phyloP scores from a whole-genome alignment of 2,329 filamentous ascomycete species.

The Akanthomyces muscarius region DNA sequence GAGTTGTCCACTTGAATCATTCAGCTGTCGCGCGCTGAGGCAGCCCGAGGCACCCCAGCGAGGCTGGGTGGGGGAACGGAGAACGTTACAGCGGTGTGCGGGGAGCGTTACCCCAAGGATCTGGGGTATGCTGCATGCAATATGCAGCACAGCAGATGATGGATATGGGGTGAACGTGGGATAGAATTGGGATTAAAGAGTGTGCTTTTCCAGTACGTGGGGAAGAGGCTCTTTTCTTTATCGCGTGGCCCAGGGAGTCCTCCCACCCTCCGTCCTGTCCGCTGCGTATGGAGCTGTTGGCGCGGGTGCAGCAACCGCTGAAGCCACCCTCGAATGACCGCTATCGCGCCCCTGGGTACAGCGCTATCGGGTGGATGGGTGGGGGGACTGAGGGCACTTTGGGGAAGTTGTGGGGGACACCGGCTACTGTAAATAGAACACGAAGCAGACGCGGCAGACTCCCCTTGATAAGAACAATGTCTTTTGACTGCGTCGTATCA shows the following conservation, averaged over 20 bases:
- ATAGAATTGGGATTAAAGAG: neutral
- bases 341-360: neutral
- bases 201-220: neutral
- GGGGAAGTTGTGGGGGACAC: neutral
- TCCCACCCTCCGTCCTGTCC: neutral
- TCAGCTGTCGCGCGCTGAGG: neutral
- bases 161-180: neutral
- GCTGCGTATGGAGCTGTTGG: neutral
- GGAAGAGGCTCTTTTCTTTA: neutral
- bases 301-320: neutral
- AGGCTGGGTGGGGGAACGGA: slow-evolving; percentile 5
- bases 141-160: neutral
- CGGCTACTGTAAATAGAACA: neutral
- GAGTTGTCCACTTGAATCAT: neutral
- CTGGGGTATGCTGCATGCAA: neutral
- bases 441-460: neutral
- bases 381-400: neutral
- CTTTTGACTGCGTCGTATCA: no score
- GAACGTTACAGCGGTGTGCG: slow-evolving; percentile 11
- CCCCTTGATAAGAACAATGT: no score
- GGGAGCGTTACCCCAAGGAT: neutral
- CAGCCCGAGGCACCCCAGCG: neutral
- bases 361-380: neutral
- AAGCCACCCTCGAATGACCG: neutral
- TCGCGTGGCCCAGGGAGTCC: neutral